phyloP scores from a whole-genome alignment of 108 stramenopile species.

The Nannochloropsis salina region DNA sequence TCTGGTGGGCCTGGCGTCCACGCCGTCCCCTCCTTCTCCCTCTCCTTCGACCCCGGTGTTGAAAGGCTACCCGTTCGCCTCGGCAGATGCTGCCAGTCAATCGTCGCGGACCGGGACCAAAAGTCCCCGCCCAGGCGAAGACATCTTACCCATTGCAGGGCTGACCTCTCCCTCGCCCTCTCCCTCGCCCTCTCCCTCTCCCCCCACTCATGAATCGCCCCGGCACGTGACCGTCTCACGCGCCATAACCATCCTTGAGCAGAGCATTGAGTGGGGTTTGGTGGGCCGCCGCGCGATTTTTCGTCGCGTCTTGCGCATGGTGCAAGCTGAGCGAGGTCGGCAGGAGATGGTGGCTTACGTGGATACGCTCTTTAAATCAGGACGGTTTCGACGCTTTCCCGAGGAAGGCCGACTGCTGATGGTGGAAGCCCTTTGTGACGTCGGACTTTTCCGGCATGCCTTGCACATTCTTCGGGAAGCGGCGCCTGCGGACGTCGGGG shows the following conservation, averaged over 20 bases:
- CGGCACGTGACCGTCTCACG: not conserved
- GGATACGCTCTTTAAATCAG: not conserved
- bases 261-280: constrained; percentile 19
- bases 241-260: not conserved
- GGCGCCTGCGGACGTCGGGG: constrained; percentile 2
- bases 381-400: not conserved
- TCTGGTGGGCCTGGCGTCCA: not conserved
- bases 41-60: not conserved
- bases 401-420: not conserved
- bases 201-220: not conserved
- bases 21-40: not conserved
- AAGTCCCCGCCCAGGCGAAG: too few relatives aligned
- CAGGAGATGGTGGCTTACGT: not conserved
- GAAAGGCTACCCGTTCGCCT: too few relatives aligned
- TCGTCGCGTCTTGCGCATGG: constrained; percentile 9
- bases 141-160: too few relatives aligned
- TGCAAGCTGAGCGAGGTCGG: not conserved
- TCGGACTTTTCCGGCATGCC: constrained; percentile 3
- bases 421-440: not conserved
- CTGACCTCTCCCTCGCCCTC: not conserved
- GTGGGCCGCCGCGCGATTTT: not conserved
- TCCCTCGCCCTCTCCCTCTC: not conserved
- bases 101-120: too few relatives aligned
- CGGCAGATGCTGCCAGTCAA: too few relatives aligned
- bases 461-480: constrained; percentile 11